A percentile compares a stretch with the other conserved stretches of the same genome.
phyloP scores from a whole-genome alignment of 2,329 filamentous ascomycete genomes.

The Periconia digitata region DNA sequence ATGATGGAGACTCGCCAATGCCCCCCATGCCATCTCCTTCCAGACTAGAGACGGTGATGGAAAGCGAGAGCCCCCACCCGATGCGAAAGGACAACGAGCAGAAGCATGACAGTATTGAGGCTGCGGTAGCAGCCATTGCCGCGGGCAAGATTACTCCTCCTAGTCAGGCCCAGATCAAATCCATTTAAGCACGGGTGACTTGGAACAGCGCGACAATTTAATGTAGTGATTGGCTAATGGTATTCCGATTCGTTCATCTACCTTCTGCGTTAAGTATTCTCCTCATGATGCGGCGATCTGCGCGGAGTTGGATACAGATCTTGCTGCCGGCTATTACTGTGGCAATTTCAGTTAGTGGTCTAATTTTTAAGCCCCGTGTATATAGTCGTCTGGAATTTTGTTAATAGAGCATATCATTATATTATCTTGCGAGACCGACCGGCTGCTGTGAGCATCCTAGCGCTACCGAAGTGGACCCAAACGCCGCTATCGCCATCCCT shows the following conservation, averaged over 20 bases:
- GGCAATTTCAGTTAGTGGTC: too few species aligned
- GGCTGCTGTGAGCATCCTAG: not conserved
- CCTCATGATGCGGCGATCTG: conserved; percentile 4
- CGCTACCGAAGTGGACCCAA: not conserved
- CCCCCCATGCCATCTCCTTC: not conserved
- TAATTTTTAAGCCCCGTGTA: conserved; percentile 8
- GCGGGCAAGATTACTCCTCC: not conserved
- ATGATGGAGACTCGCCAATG: conserved; percentile 1
- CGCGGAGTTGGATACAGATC: conserved; percentile 7
- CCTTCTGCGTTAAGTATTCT: conserved; percentile 1
- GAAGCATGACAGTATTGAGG: conserved; percentile 3
- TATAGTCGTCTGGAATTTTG: conserved; percentile 20
- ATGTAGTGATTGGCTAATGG: not conserved
- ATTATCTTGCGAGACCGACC: not conserved
- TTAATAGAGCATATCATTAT: not conserved
- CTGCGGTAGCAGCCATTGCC: not conserved
- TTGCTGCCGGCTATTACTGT: too few species aligned
- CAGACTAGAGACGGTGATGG: conserved; percentile 2
- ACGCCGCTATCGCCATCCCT: not conserved
- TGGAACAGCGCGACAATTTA: not conserved
- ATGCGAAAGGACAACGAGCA: conserved; percentile 5
- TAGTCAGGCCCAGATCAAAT: too few species aligned
- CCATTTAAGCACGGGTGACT: too few species aligned
- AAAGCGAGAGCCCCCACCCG: conserved; percentile 15
- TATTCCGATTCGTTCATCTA: not conserved